A percentile compares a stretch with the other conserved stretches of the same genome.
phyloP scores from a whole-genome alignment of 2,329 filamentous ascomycete species.

The Colletotrichum shisoi region DNA sequence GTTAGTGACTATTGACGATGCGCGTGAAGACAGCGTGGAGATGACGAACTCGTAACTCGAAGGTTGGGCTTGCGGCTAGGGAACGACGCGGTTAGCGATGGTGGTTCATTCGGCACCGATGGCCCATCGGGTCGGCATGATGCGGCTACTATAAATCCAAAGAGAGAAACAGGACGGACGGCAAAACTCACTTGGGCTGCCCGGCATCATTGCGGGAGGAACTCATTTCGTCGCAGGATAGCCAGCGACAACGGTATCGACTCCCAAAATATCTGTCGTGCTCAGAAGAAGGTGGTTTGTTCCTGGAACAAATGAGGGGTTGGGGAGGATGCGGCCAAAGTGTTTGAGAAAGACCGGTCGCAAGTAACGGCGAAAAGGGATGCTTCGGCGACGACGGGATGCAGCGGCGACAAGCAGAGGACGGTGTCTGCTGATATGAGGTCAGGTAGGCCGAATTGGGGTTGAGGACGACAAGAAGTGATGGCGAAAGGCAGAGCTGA shows the following conservation, averaged over 20 bases:
- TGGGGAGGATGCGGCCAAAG: constrained; percentile 11
- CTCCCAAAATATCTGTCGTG: constrained; percentile 33
- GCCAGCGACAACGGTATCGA: constrained; percentile 38
- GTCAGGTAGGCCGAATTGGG: constrained; percentile 28
- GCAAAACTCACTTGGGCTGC: constrained; percentile 47
- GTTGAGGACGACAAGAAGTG: constrained; percentile 38
- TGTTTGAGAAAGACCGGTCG: constrained; percentile 26
- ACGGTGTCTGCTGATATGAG: constrained; percentile 24
- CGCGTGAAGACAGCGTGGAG: constrained; percentile 39
- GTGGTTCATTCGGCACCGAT: background rate
- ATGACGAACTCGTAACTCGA: constrained; percentile 83
- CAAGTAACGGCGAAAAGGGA: constrained; percentile 15
- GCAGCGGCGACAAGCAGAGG: constrained; percentile 11
- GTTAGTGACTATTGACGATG: constrained; percentile 49
- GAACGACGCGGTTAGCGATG: constrained; percentile 21
- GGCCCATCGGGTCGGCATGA: background rate
- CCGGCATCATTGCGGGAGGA: constrained; percentile 50
- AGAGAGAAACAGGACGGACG: background rate
- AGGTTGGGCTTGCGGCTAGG: constrained; percentile 78
- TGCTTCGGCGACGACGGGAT: constrained; percentile 21
- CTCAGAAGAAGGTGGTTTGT: constrained; percentile 23
- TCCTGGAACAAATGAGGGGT: constrained; percentile 36
- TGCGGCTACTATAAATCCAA: background rate
- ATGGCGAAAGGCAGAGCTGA: constrained; percentile 39
- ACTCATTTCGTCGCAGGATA: constrained; percentile 39